Percentiles rank a stretch among this genome's conserved stretches.
These are phyloP conservation scores for Staphylotrichum longicolle DNA, from an alignment of 495 filamentous ascomycete species.

Conservation along the genomic window DNA sequence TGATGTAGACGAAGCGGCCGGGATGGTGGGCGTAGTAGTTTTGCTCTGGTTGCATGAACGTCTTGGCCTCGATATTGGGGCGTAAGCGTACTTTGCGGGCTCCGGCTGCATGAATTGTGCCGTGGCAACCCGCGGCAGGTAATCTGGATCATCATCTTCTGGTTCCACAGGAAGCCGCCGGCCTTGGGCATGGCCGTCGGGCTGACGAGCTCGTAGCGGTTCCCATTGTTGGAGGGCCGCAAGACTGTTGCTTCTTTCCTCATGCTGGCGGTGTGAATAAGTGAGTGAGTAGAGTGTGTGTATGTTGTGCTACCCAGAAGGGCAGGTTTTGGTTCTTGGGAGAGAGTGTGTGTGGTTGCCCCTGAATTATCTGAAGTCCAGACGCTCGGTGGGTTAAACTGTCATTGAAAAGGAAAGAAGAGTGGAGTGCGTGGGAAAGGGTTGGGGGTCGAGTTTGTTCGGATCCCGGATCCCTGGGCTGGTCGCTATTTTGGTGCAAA, in stretches of 20 bases:
- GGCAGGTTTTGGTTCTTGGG: no score
- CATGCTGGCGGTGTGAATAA: conserved; percentile 23
- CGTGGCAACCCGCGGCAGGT: conserved; percentile 56
- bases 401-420: not conserved
- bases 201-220: conserved; percentile 54
- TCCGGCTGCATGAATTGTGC: conserved; percentile 61
- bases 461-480: not conserved
- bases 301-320: no score
- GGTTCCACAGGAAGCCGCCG: conserved; percentile 58
- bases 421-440: not conserved
- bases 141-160: conserved; percentile 59
- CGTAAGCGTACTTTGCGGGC: conserved; percentile 56
- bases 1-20: conserved; percentile 58
- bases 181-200: conserved; percentile 57
- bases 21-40: conserved; percentile 60
- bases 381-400: no score
- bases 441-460: not conserved
- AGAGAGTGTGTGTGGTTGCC: no score
- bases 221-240: conserved; percentile 48
- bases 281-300: not conserved
- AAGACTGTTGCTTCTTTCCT: conserved; percentile 37
- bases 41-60: conserved; percentile 60
- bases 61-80: conserved; percentile 55
- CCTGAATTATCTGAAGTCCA: no score
- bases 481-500: conserved; percentile 9